Base-by-base conservation (phyloP, 1,139 yeast genomes). In the Yarrowia galli region DNA sequence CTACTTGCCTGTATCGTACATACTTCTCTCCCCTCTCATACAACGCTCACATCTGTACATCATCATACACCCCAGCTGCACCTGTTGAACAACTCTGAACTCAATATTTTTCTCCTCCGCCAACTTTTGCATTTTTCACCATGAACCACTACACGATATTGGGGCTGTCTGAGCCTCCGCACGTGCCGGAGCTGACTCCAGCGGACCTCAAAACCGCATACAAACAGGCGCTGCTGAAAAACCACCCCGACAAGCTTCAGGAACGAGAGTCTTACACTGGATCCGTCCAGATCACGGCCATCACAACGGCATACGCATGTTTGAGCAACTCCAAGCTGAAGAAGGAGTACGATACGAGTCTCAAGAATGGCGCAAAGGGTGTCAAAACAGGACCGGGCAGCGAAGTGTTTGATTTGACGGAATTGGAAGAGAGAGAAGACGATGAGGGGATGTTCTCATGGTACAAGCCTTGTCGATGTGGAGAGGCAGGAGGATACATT, bases 161-260 rank as follows among this genome's bases (percentile, higher is more conserved):
- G 42, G 68, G 63, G 12, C 65, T 65, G 7, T 28, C 58, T 8
- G 43, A 51, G 45, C 68, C 68, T 45, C 51, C 67, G 16, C 71
- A 71, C 22, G 76, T 71, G 12, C 67, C 79, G 1, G 77, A 78
- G 10, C 83, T 87, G 0, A 68, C 79, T 0, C 71, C 72, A 0
- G 72, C 71, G 1, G 86, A 84, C 18, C 81, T 92, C 32, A 87
- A 86, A 72, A 75, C 75, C 16, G 92, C 95, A 0, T 92, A 92
- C 74, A 84, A 83, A 69, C 78, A 76, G 45, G 83, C 83, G 20
- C 80, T 92, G n/a, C 79, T 92, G 4, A 75, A 76, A 7, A 77
- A 84, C 12, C 98, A 92, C 75, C 98, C 98, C 0, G 98, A 92
- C 74, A 92, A 92, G 74, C 79, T 78, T 43, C 73, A 71, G 51